A percentile compares a stretch with the other conserved stretches of the same genome.
Conservation (phyloP, 2,329 filamentous ascomycete genomes). For the Trichoderma lentiforme region DNA sequence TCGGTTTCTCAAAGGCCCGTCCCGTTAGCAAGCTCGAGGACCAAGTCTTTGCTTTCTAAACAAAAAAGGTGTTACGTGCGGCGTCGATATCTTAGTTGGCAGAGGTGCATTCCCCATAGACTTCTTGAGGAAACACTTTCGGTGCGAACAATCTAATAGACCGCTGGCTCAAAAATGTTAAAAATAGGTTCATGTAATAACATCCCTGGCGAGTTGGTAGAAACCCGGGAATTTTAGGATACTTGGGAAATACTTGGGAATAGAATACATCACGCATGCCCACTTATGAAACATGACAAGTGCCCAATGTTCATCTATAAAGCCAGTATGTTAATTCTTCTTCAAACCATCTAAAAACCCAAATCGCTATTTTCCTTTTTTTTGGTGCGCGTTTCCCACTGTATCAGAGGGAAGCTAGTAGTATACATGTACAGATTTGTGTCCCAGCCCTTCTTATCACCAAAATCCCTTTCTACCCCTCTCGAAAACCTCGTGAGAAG, state of each 20-base stretch:
- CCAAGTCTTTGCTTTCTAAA: slow-evolving; percentile 89
- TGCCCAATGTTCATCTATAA: background rate
- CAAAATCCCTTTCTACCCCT: background rate
- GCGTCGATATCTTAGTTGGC: background rate
- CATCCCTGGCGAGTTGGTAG: background rate
- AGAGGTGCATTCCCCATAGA: background rate
- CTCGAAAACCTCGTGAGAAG: background rate
- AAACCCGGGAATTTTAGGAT: background rate
- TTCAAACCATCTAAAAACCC: background rate
- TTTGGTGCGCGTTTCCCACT: background rate
- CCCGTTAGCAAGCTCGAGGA: slow-evolving; percentile 97
- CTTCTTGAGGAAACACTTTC: background rate
- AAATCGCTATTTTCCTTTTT: slow-evolving; percentile 2
- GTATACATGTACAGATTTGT: slow-evolving; percentile 16
- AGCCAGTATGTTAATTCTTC: background rate
- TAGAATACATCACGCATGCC: slow-evolving; percentile 8
- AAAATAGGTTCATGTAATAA: background rate
- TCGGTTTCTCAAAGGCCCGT: slow-evolving; percentile 88
- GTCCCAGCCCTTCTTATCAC: background rate
- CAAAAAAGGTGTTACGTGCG: background rate
- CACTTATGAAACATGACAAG: background rate
- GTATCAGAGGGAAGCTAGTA: background rate
- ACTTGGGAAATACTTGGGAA: background rate
- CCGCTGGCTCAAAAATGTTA: background rate
- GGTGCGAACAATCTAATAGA: background rate